phyloP scores from a whole-genome alignment of 164 flowering plant genomes.

The Vitis labrusca region DNA sequence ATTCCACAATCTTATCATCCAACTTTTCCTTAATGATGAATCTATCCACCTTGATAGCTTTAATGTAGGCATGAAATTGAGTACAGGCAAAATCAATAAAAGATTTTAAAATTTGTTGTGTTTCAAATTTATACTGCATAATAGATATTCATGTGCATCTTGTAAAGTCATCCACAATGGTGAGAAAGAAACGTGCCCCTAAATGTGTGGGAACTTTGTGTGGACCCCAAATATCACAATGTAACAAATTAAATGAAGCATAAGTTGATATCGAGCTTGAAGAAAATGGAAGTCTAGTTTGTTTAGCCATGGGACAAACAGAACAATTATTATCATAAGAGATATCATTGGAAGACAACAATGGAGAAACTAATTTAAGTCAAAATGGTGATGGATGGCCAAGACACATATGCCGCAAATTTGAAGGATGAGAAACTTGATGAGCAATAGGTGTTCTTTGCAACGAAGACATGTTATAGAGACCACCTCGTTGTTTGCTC shows the following conservation, averaged over 20 bases:
- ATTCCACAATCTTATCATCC: no score
- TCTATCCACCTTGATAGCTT: no score
- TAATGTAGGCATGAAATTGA: neutral
- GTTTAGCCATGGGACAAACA: slow-evolving; percentile 15
- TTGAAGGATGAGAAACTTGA: no score
- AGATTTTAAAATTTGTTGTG: slow-evolving; percentile 7
- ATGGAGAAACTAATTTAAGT: slow-evolving; percentile 6
- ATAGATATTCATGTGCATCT: slow-evolving; percentile 6
- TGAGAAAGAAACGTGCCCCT: slow-evolving; percentile 7
- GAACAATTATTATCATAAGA: neutral
- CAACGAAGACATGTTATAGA: no score
- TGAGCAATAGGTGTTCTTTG: no score
- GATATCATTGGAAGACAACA: neutral
- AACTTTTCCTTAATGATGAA: no score
- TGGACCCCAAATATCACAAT: slow-evolving; percentile 1
- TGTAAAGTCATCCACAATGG: slow-evolving; percentile 6
- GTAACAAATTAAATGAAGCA: slow-evolving; percentile 1
- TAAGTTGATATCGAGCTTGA: slow-evolving; percentile 6
- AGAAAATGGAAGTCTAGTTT: slow-evolving; percentile 16
- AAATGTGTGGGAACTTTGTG: neutral
- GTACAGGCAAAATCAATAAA: neutral
- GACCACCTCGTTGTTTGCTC: no score
- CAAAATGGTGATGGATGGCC: slow-evolving; percentile 11
- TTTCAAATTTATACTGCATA: slow-evolving; percentile 8
- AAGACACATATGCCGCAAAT: slow-evolving; percentile 6